phyloP scores from a whole-genome alignment of 129 eudicot genomes.

The Flaveria trinervia region DNA sequence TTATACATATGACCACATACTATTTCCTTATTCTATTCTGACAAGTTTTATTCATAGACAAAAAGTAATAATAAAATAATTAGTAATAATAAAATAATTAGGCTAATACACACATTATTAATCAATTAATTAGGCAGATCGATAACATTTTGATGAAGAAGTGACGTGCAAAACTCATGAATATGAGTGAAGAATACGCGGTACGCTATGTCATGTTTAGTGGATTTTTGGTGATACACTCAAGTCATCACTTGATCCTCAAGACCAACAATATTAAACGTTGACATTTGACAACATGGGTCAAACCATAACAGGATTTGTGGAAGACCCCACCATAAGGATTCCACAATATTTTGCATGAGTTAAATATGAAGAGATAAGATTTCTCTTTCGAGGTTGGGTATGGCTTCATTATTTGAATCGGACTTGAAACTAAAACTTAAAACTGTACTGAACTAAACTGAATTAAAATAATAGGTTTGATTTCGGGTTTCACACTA shows the following conservation, averaged over 20 bases:
- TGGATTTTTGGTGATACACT: conserved; percentile 25
- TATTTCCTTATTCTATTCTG: no score
- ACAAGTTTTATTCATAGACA: no score
- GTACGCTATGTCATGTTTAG: conserved; percentile 6
- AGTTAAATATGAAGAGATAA: not conserved
- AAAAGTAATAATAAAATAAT: not conserved
- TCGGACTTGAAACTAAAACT: no score
- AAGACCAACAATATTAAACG: conserved; percentile 1
- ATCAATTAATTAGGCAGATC: not conserved
- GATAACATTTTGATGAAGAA: conserved; percentile 1
- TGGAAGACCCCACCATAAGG: conserved; percentile 9
- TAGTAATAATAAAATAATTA: not conserved
- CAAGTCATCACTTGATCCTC: conserved; percentile 1
- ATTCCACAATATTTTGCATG: conserved; percentile 9
- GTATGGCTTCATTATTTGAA: no score
- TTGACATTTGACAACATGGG: not conserved
- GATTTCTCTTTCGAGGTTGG: not conserved
- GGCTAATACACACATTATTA: conserved; percentile 6
- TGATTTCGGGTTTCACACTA: no score
- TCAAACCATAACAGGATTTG: conserved; percentile 12
- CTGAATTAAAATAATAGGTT: no score
- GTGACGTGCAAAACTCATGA: conserved; percentile 26
- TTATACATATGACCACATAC: no score
- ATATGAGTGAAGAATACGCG: not conserved
- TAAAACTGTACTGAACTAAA: no score